These are phyloP conservation scores for Pythium pyrilobum DNA, from an alignment of 352 stramenopile genomes.

Conservation along the genomic window DNA sequence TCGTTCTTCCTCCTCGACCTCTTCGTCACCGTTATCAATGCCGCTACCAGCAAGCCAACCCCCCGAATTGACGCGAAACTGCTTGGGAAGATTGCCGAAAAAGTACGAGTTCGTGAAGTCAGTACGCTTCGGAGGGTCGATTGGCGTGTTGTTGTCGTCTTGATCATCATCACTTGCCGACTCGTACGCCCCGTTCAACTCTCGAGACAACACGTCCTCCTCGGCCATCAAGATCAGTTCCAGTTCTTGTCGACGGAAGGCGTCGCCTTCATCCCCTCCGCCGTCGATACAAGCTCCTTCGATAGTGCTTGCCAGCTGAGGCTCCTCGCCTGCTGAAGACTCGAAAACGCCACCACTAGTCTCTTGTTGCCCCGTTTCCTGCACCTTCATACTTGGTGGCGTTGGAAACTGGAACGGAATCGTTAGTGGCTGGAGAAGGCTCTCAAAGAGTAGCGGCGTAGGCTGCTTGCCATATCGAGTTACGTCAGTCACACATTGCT, in stretches of 20 bases:
- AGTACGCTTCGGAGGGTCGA: slow-evolving; percentile 48
- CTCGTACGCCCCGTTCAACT: slow-evolving; percentile 19
- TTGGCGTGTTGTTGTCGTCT: slow-evolving; percentile 16
- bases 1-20: slow-evolving; percentile 61
- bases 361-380: too few relatives aligned
- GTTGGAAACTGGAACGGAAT: too few relatives aligned
- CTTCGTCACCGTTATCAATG: slow-evolving; percentile 69
- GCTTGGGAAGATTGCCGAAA: slow-evolving; percentile 51
- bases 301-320: too few relatives aligned
- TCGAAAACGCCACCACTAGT: too few relatives aligned
- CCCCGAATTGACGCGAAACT: slow-evolving; percentile 36
- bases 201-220: slow-evolving; percentile 33
- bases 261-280: slow-evolving; percentile 4
- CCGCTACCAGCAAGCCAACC: slow-evolving; percentile 53
- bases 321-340: too few relatives aligned
- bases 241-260: slow-evolving; percentile 4
- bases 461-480: too few relatives aligned
- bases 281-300: too few relatives aligned
- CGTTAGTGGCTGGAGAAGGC: too few relatives aligned
- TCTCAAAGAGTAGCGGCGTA: too few relatives aligned
- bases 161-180: slow-evolving; percentile 53
- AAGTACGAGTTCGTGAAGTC: slow-evolving; percentile 73
- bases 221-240: slow-evolving; percentile 26
- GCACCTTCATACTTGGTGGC: too few relatives aligned
- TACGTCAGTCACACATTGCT: slow-evolving; percentile 31